Evolutionary conservation across 768 basidiomycete genomes (phyloP), one percentile per base, ranked within the genome.

Genomic region (Russula foetens): DNA sequence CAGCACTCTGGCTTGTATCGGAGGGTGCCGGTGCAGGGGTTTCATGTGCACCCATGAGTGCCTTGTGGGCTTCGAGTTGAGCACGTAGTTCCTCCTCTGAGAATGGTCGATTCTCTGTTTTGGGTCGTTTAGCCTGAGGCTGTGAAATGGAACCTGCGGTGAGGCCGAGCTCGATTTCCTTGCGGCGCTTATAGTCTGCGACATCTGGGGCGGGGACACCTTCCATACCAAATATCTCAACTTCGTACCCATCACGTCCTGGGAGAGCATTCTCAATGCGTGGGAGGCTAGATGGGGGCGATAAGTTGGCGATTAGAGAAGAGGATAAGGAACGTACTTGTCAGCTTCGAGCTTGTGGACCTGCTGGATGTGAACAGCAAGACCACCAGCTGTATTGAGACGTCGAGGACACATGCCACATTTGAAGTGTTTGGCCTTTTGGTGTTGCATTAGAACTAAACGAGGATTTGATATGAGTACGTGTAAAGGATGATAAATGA

Each of bases 211-310:
- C 88, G 8, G 94, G 94, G 52, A 98, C 93, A 56, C 96, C 97
- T 71, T 97, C 96, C 97, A 99, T 98, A 24, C 97, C 97, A 66
- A 98, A 98, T 50, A 99, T 98, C 75, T 99, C 97, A 39, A 99
- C 88, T 71, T 98, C 96, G 67, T 98, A 98, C 1, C 95, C 93
- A 74, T 98, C 96, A 35, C 97, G 85, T 29, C 95, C 96, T 9
- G 96, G 93, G 3, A 99, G 77, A 0, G 96, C 95, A 71, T 98
- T 98, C 58, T 97, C 95, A 26, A 99, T 93, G 21, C 96, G 90
- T n/a, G 82, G 85, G 35, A 89, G 76, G 63, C 86, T 87, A 39
- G 1, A 35, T 21, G 38, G 29, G 46, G 35, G 38, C n/a, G 55
- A 49, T 58, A 55, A 67, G 56, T 52, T 31, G 5, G n/a, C 31